phyloP scores from a whole-genome alignment of 2,329 filamentous ascomycete genomes.

The Xylaria sp. region DNA sequence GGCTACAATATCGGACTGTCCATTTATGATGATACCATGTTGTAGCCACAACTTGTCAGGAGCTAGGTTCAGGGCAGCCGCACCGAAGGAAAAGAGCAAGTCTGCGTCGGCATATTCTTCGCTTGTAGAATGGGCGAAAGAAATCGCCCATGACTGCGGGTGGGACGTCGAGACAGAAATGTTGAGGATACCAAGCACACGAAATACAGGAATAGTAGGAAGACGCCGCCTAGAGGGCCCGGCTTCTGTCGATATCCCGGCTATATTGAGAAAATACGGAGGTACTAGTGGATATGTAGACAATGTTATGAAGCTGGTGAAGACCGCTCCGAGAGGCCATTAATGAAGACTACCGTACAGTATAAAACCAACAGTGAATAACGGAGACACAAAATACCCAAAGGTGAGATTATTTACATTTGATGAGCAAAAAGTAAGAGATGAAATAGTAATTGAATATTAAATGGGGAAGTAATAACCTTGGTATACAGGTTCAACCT shows the following conservation, averaged over 20 bases:
- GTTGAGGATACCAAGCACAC: constrained; percentile 89
- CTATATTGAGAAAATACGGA: constrained; percentile 63
- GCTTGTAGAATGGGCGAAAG: constrained; percentile 80
- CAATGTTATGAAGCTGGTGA: constrained; percentile 72
- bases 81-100: constrained; percentile 62
- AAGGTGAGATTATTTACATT: neutral
- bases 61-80: constrained; percentile 74
- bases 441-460: neutral
- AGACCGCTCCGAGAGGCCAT: constrained; percentile 56
- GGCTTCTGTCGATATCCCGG: constrained; percentile 55
- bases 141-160: constrained; percentile 76
- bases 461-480: too few species aligned
- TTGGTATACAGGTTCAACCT: neutral
- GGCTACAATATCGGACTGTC: constrained; percentile 77
- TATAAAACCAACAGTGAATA: neutral
- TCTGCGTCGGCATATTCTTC: constrained; percentile 81
- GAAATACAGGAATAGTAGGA: constrained; percentile 85
- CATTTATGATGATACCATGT: constrained; percentile 94
- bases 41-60: constrained; percentile 91
- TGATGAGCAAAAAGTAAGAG: neutral
- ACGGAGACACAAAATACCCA: neutral
- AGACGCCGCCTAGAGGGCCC: constrained; percentile 55
- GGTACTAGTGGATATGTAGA: constrained; percentile 68
- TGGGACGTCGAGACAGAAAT: constrained; percentile 85
- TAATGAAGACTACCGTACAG: constrained; percentile 39